Evolutionary conservation across 345 rosid species (phyloP), one percentile per base, ranked within the genome.

Genomic region (Eucalyptus rudis): DNA sequence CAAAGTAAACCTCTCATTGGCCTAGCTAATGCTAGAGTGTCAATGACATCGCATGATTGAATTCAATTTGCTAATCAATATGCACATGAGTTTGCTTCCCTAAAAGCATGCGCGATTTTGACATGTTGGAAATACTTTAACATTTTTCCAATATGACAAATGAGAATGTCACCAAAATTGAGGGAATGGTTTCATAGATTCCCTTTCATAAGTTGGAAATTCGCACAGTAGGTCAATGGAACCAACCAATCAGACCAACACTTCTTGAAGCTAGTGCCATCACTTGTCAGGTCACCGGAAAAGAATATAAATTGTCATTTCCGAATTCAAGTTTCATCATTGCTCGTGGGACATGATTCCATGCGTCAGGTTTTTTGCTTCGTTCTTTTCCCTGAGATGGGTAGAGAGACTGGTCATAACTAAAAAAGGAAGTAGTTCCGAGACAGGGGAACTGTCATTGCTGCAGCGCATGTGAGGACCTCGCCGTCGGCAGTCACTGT

Each of bases 341-440:
- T 76, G 27, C 83, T 68, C 3, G 44, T 17, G 7, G 80, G 44
- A 33, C 80, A 68, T 2, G 13, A 68, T 68, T 68, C 25, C 8
- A 68, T 68, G 7, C 13, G 12, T 68, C 20, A 9, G 44, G 24
- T 17, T 36, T 71, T 71, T 36, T 20, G 45, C 22, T 36, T 71
- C 8, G 43, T 71, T 33, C 24, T 43, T 87, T 40, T 62, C 88
- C 49, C 44, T 40, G 31, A 47, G 40, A 66, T 2, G 84, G 7
- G 81, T 81, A 14, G 83, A 87, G 81, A 49, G 54, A 66, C 11
- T 22, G 86, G 43, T 64, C 66, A 86, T 58, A 49, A 36, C 91
- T 94, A 97, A 89, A 98, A 97, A 90, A 98, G 95, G 92, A 96
- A 97, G 91, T 96, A 98, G 91, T 97, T 97, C 47, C 95, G 91